Evolutionary conservation across 495 filamentous ascomycete species (phyloP).

Genomic region (Acidomyces sp.): DNA sequence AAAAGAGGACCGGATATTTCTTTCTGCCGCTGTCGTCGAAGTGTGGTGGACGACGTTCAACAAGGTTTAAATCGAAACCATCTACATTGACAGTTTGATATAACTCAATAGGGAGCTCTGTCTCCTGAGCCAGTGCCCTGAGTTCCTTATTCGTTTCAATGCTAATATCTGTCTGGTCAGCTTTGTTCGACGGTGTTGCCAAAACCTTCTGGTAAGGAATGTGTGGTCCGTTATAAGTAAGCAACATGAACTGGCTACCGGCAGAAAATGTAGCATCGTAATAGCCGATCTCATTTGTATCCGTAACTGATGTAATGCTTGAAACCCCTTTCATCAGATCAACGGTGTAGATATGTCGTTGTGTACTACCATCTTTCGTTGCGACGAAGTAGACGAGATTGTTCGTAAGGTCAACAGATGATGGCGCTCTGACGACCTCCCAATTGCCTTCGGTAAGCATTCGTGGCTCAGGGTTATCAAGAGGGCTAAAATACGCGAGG

Average conservation of each 20-base stretch:
- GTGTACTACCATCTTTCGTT: conserved; percentile 73
- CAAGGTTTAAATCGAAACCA: conserved; percentile 63
- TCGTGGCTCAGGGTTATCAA: conserved; percentile 66
- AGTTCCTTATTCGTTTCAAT: conserved; percentile 69
- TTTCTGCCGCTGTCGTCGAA: conserved; percentile 67
- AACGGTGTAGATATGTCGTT: conserved; percentile 84
- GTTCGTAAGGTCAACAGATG: conserved; percentile 69
- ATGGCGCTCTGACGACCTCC: conserved; percentile 85
- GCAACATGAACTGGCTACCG: conserved; percentile 63
- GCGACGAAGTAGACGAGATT: conserved; percentile 84
- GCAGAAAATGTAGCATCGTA: conserved; percentile 78
- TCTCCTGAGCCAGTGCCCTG: conserved; percentile 50
- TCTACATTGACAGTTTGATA: conserved; percentile 79
- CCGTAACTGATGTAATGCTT: conserved; percentile 54
- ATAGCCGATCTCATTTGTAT: conserved; percentile 66
- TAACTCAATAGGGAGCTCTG: conserved; percentile 71
- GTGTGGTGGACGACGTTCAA: conserved; percentile 82
- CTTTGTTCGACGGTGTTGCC: conserved; percentile 57
- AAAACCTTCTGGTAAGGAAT: conserved; percentile 90
- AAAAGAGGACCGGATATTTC: conserved; percentile 87
- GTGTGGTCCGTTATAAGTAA: conserved; percentile 70
- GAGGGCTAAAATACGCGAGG: conserved; percentile 83
- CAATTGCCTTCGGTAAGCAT: conserved; percentile 80
- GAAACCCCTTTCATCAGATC: conserved; percentile 54
- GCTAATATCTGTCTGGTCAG: conserved; percentile 43